Evolutionary conservation across 1,284 basidiomycete species (phyloP).

Genomic region (Irpex sp.): DNA sequence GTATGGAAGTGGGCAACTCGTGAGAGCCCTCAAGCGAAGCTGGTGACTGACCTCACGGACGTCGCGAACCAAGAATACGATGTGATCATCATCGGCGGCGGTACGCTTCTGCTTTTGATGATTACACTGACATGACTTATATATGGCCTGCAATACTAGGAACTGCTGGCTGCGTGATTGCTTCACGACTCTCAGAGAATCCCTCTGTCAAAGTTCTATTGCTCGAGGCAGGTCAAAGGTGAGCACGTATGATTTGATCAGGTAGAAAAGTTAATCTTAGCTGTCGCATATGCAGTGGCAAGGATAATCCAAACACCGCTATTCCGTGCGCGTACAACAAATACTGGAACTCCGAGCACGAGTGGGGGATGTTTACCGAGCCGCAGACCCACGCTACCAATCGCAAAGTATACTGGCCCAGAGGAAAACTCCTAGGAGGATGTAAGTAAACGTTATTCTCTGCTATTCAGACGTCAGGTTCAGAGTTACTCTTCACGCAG

Average conservation of each 20-base stretch:
- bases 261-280: neutral
- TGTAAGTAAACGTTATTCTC: slow-evolving; percentile 39
- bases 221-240: slow-evolving; percentile 68
- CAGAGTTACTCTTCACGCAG: slow-evolving; percentile 26
- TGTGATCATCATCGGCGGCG: slow-evolving; percentile 62
- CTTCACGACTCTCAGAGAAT: slow-evolving; percentile 61
- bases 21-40: neutral
- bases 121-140: neutral
- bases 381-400: slow-evolving; percentile 47
- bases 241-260: slow-evolving; percentile 6
- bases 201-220: slow-evolving; percentile 52
- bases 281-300: slow-evolving; percentile 10
- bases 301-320: slow-evolving; percentile 4
- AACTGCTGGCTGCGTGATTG: slow-evolving; percentile 67
- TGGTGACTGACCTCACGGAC: neutral
- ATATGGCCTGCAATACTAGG: slow-evolving; percentile 34
- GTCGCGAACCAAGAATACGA: slow-evolving; percentile 44
- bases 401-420: slow-evolving; percentile 52
- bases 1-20: neutral
- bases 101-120: slow-evolving; percentile 26
- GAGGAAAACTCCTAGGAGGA: slow-evolving; percentile 66
- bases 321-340: slow-evolving; percentile 22
- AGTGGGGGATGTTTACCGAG: slow-evolving; percentile 52
- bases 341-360: slow-evolving; percentile 41
- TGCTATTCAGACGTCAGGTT: too few species aligned